Percentiles rank a stretch among this genome's conserved stretches.
Evolutionary conservation across 495 filamentous ascomycete genomes (phyloP).

Genomic region (Penicillium chermesinum): DNA sequence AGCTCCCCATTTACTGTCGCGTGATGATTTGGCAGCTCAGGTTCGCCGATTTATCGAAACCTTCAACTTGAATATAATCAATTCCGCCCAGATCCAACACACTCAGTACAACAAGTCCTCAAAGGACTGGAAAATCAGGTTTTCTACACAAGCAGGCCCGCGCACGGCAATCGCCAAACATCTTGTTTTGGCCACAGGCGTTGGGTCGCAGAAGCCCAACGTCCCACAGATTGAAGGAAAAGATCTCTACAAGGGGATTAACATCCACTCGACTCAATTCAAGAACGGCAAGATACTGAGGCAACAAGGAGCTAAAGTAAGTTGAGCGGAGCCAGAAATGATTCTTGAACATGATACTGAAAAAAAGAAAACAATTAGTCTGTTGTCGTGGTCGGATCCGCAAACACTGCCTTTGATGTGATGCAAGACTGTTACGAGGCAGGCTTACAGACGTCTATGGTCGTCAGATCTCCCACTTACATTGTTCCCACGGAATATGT

Average conservation of each 20-base stretch:
- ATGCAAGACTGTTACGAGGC: constrained; percentile 39
- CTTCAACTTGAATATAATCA: constrained; percentile 32
- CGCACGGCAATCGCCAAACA: constrained; percentile 14
- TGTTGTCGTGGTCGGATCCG: constrained; percentile 39
- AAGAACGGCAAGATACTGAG: constrained; percentile 12
- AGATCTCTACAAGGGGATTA: constrained; percentile 26
- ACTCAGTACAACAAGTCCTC: constrained; percentile 20
- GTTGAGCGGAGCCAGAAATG: background rate
- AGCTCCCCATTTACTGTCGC: constrained; percentile 30
- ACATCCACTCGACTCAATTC: constrained; percentile 34
- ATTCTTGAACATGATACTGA: background rate
- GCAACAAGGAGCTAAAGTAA: constrained; percentile 15
- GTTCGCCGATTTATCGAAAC: constrained; percentile 28
- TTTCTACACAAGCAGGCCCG: constrained; percentile 14
- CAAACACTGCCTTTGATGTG: constrained; percentile 46
- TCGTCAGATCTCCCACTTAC: constrained; percentile 32
- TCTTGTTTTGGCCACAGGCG: constrained; percentile 30
- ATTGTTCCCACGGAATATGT: constrained; percentile 25
- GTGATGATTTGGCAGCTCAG: constrained; percentile 32
- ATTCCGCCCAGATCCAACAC: constrained; percentile 21
- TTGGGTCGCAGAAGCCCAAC: constrained; percentile 24
- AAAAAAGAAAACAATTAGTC: constrained; percentile 18
- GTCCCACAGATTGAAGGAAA: constrained; percentile 22
- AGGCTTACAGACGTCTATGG: constrained; percentile 35
- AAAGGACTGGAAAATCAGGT: constrained; percentile 25